Conservation (phyloP, 148 eudicot genomes). For the Rhododendron simsii region DNA sequence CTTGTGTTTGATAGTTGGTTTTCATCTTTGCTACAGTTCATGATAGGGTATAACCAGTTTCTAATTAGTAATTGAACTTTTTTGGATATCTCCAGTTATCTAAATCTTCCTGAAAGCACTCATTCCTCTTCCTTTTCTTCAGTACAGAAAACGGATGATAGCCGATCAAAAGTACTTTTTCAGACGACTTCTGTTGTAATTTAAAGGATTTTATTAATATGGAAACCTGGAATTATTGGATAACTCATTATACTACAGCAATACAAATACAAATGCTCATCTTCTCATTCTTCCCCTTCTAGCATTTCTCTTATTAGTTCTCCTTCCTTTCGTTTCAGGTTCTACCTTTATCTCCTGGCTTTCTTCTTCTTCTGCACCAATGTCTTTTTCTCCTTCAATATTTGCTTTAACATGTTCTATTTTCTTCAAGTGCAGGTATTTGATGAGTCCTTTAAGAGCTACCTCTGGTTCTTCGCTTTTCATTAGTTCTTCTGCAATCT, state of each 20-base stretch:
- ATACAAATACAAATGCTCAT: not conserved
- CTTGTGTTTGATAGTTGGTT: too few relatives aligned
- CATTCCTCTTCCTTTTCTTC: not conserved
- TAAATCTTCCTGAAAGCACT: too few relatives aligned
- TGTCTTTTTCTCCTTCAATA: not conserved
- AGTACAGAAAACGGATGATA: not conserved
- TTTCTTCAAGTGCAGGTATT: conserved; percentile 7
- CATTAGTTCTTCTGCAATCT: conserved; percentile 25
- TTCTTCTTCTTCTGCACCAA: not conserved
- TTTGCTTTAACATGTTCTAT: not conserved
- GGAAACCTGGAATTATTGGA: not conserved
- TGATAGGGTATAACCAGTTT: too few relatives aligned
- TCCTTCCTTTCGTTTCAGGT: not conserved
- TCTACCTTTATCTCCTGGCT: not conserved
- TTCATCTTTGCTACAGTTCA: too few relatives aligned
- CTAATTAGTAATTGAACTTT: too few relatives aligned
- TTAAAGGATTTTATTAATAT: not conserved
- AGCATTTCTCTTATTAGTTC: not conserved
- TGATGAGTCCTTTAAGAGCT: conserved; percentile 17
- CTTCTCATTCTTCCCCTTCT: not conserved
- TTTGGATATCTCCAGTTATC: too few relatives aligned
- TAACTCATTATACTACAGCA: not conserved
- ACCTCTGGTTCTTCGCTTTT: conserved; percentile 17
- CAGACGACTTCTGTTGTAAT: not conserved
- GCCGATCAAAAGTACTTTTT: not conserved